Conservation (phyloP, 2,329 filamentous ascomycete species). For the Alternaria viburni region DNA sequence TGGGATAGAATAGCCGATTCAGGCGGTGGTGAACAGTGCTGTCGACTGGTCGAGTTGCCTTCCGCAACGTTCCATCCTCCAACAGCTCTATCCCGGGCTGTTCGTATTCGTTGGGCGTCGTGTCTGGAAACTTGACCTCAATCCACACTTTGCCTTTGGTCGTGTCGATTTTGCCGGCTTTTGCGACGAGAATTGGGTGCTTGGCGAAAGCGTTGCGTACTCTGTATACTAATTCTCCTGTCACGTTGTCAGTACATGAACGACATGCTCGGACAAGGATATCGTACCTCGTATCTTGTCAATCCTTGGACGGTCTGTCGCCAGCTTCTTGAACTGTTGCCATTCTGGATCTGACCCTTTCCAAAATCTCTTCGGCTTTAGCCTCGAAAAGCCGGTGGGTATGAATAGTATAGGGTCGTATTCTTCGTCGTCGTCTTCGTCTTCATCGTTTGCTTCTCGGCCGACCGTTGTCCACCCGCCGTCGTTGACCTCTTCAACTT, state of each 20-base stretch:
- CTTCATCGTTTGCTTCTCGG: conserved; percentile 33
- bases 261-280: neutral
- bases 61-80: conserved; percentile 45
- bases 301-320: conserved; percentile 50
- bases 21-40: conserved; percentile 47
- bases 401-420: conserved; percentile 54
- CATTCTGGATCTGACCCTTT: conserved; percentile 61
- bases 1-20: conserved; percentile 28
- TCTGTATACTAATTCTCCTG: conserved; percentile 46
- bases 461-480: conserved; percentile 23
- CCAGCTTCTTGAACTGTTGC: conserved; percentile 57
- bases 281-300: conserved; percentile 48
- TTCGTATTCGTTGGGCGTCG: conserved; percentile 57
- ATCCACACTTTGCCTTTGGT: conserved; percentile 55
- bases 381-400: conserved; percentile 55
- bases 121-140: conserved; percentile 56
- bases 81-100: conserved; percentile 53
- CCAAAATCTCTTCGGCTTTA: conserved; percentile 51
- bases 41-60: conserved; percentile 37
- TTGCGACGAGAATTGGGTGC: conserved; percentile 36
- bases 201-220: conserved; percentile 40
- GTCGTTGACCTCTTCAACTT: conserved; percentile 29
- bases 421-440: conserved; percentile 40
- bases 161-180: conserved; percentile 49
- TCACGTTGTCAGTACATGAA: conserved; percentile 6